A percentile compares a stretch with the other conserved stretches of the same genome.
Conservation (phyloP, 805 yeast species). For the Suhomyces sp. region DNA sequence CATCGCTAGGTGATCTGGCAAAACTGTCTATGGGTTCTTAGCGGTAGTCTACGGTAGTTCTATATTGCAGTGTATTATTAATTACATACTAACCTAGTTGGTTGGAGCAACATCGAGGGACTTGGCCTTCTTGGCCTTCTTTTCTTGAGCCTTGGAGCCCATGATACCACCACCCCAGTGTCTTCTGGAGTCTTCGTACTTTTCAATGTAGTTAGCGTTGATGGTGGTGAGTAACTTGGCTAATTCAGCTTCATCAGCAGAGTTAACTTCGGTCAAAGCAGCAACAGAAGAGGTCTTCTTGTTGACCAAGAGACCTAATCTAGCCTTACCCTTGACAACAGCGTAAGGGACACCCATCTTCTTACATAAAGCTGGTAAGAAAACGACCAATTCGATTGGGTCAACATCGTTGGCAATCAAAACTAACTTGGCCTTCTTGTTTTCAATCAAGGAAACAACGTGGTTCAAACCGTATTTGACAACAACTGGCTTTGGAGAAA, state of each 20-base stretch:
- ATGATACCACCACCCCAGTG: constrained; percentile 99
- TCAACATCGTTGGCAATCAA: constrained; percentile 98
- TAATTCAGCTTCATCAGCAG: constrained; percentile 93
- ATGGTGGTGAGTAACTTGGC: constrained; percentile 91
- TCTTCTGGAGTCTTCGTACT: constrained; percentile 93
- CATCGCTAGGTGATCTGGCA: too few relatives aligned
- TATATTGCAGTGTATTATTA: neutral
- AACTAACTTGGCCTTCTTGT: constrained; percentile 97
- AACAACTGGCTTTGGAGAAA: constrained; percentile 92
- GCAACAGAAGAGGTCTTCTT: constrained; percentile 96
- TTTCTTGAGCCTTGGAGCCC: constrained; percentile 91
- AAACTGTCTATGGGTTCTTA: neutral
- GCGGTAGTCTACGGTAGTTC: neutral
- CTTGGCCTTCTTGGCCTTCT: constrained; percentile 73
- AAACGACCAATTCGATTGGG: constrained; percentile 96
- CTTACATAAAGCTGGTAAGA: constrained; percentile 98
- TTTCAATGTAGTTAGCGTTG: constrained; percentile 88
- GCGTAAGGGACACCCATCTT: constrained; percentile 99
- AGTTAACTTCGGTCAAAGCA: constrained; percentile 90
- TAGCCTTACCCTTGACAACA: constrained; percentile 96
- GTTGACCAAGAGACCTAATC: constrained; percentile 96
- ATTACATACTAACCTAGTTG: constrained; percentile 7
- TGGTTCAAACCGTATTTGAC: constrained; percentile 99
- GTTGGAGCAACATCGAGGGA: constrained; percentile 38
- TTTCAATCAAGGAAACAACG: constrained; percentile 94